Evolutionary conservation across 2,329 filamentous ascomycete species (phyloP).

Genomic region (Fusarium clavum): DNA sequence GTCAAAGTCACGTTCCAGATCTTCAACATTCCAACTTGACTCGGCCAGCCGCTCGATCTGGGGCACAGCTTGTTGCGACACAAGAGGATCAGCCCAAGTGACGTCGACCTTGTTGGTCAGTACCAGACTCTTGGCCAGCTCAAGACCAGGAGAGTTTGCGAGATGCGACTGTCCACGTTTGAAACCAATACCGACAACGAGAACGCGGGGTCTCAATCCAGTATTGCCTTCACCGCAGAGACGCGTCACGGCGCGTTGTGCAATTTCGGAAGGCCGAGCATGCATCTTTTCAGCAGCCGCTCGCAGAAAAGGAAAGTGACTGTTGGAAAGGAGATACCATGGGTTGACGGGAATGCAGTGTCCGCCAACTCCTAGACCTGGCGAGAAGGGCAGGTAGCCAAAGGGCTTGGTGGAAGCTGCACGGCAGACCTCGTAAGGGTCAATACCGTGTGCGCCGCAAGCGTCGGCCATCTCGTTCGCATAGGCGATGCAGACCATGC

Average conservation of each 20-base stretch:
- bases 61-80: constrained; percentile 56
- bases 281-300: constrained; percentile 59
- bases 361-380: constrained; percentile 64
- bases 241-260: constrained; percentile 50
- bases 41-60: constrained; percentile 54
- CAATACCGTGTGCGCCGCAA: constrained; percentile 58
- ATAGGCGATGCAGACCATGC: constrained; percentile 66
- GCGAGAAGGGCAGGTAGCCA: constrained; percentile 61
- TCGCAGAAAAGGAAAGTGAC: constrained; percentile 59
- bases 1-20: constrained; percentile 54
- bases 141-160: constrained; percentile 60
- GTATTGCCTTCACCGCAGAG: constrained; percentile 37
- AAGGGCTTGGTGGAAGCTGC: constrained; percentile 65
- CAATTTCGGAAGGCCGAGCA: constrained; percentile 55
- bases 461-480: constrained; percentile 69
- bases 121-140: constrained; percentile 54
- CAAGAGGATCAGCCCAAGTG: constrained; percentile 58
- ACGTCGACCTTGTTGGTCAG: constrained; percentile 55
- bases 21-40: constrained; percentile 53
- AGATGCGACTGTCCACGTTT: constrained; percentile 62
- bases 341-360: constrained; percentile 69
- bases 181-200: constrained; percentile 63
- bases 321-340: constrained; percentile 63
- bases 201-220: constrained; percentile 47
- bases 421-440: constrained; percentile 62